Evolutionary conservation across 805 yeast genomes (phyloP), one percentile per base, ranked within the genome.

Genomic region (Candida mattraensis): DNA sequence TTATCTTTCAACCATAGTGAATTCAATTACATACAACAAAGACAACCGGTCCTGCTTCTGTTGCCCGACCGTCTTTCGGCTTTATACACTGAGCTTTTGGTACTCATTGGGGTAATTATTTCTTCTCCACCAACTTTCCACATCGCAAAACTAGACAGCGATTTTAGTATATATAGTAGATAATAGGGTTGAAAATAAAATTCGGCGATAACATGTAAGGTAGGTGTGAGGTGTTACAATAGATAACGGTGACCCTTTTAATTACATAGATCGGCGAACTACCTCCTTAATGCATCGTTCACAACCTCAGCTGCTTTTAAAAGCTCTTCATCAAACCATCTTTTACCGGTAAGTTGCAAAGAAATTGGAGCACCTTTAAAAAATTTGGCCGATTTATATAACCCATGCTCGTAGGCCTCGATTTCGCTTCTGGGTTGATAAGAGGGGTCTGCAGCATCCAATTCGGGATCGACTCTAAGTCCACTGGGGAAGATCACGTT

Each of bases 401-500:
- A 37, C 3, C 40, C 47, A 26, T 56, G 54, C 37, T 63, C 69
- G 25, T 61, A 58, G 20, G 41, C 45, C 34, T 62, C 69, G 35
- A 30, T 52, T 47, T 14, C 48, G 28, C 33, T 42, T 23, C 60
- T 39, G 4, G 54, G 44, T n/a, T 28, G 22, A 40, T 43, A 44
- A 3, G 35, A 10, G 9, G 32, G 26, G 24, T 50, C 55, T 13
- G 41, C 35, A 3, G 38, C 35, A 37, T 56, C 60, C 15, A 54
- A 16, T 10, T 28, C 40, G 3, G 58, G 56, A 24, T 55, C 83
- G 48, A 68, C 78, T 48, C 58, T 63, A 40, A 77, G 59, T 4
- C 83, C 76, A 3, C 83, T 69, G 39, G 81, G 85, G 61, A 78
- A 67, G 0, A 70, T 67, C 35, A 77, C 73, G 23, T 74, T 72